Evolutionary conservation across 306 rosid species (phyloP), one percentile per base, ranked within the genome.

Genomic region (Medicago arabica): DNA sequence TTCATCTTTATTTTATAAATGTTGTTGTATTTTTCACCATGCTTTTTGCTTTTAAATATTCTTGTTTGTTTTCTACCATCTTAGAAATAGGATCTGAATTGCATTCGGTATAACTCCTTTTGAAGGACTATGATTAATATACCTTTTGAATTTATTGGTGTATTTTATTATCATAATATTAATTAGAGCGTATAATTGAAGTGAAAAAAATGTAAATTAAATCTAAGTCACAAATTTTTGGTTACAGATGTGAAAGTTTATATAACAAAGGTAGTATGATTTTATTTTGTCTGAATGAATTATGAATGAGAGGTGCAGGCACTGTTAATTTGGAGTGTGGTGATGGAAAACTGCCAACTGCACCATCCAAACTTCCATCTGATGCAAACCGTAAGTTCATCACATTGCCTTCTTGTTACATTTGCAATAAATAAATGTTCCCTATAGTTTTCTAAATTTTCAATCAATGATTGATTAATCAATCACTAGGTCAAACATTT

Each of bases 291-390:
- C 36, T 31, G 1, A 58, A 21, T 13, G 0, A 18, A 59, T 7
- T 25, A 59, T 28, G 41, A 60, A 60, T 60, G 41, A 14, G 66
- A 60, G 17, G 6, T 61, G 67, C 67, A 61, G 67, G 67, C 31
- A 61, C 67, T 14, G 9, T 61, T 61, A 12, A 61, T 61, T 31
- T 61, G 21, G 19, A 61, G 12, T 61, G 67, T 61, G 67, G 44
- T 34, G n/a, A 61, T 14, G 67, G 67, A 34, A 7, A 6, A 14
- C 43, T 61, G 12, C 67, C 21, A 14, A 61, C 17, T 2, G 19
- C 18, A 34, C 18, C 13, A 31, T 1, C 44, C 16, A 16, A 59
- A 25, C 65, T 14, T 61, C 43, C 67, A 61, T 7, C 0, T 61
- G 3, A n/a, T 7, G 0, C 12, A 1, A 41, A 61, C 7, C 67